Conservation (phyloP, 1,284 basidiomycete species). For the Exobasidium rhododendri region DNA sequence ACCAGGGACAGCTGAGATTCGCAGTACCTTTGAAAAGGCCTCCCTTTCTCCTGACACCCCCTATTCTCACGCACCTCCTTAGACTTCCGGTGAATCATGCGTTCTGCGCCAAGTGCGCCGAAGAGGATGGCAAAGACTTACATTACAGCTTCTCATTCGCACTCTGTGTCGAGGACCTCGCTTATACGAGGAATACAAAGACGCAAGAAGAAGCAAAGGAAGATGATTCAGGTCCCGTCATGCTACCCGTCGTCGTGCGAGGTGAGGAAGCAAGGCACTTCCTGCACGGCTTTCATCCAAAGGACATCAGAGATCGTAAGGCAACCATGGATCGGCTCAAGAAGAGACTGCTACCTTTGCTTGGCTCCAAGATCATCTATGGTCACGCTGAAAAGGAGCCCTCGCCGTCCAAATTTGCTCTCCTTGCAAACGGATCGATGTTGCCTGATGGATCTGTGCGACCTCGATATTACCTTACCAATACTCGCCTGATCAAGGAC, state of each 20-base stretch:
- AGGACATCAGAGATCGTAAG: neutral
- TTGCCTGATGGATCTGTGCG: neutral
- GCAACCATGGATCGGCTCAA: conserved; percentile 1
- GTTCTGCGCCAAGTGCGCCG: conserved; percentile 1
- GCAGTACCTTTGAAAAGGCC: too few relatives aligned
- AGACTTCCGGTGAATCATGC: neutral
- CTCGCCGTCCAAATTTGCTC: neutral
- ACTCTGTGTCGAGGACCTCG: neutral
- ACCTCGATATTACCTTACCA: neutral
- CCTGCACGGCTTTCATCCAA: conserved; percentile 7
- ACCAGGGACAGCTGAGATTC: too few relatives aligned
- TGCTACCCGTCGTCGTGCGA: neutral
- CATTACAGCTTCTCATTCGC: neutral
- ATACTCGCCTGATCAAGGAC: neutral
- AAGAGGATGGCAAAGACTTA: conserved; percentile 5
- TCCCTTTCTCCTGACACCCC: too few relatives aligned
- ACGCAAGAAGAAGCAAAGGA: neutral
- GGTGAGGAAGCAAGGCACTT: neutral
- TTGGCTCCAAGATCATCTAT: neutral
- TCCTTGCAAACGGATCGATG: neutral
- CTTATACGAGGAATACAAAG: too few relatives aligned
- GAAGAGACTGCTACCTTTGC: neutral
- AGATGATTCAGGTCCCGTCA: neutral
- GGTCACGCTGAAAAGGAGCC: neutral
- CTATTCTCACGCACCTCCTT: too few relatives aligned